Base-by-base conservation (phyloP, 202 grass and related monocot species). In the Setaria viridis region DNA sequence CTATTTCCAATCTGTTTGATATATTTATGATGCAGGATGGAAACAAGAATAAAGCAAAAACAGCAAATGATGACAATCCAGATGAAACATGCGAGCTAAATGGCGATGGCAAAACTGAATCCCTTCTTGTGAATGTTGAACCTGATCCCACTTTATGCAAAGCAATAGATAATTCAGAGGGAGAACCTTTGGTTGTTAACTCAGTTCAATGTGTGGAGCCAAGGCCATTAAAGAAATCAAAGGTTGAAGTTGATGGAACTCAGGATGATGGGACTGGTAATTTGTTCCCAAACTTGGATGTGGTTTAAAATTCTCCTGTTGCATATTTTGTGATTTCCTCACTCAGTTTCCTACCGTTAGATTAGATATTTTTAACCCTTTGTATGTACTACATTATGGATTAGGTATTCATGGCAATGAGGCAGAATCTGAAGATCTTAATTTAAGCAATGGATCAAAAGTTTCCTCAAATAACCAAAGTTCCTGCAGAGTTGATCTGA, bases 141-240 rank as follows among this genome's bases (percentile, higher is more conserved):
- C 71, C 59, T 67, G 79, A 85, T 72, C 74, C 68, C 80, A 63
- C 49, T 46, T 47, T 77, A 53, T 86, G 83, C 7, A 57, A 91
- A 88, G 89, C 87, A 87, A 76, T 69, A 72, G 85, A 90, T 57
- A 86, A 85, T 82, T 87, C 74, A 34, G 85, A 68, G 21, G 81
- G 82, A 72, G 74, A 87, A 62, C 79, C 83, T 84, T 72, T 84
- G 67, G 67, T 83, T 74, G 79, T 46, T 74, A 58, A 74, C 71
- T 72, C 69, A 76, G 76, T 78, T 82, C 1, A 43, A 39, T 56
- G 70, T 86, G 74, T 84, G 29, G 70, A 92, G 59, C 42, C 83
- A 67, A 98, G 93, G 82, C 84, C 90, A 81, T 73, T 70, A 78
- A 98, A 98, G 80, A 98, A 95, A 80, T 63, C 89, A 85, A 98